Evolutionary conservation across 2,329 filamentous ascomycete species (phyloP).

Genomic region (Lecanoromycetidae sp.): DNA sequence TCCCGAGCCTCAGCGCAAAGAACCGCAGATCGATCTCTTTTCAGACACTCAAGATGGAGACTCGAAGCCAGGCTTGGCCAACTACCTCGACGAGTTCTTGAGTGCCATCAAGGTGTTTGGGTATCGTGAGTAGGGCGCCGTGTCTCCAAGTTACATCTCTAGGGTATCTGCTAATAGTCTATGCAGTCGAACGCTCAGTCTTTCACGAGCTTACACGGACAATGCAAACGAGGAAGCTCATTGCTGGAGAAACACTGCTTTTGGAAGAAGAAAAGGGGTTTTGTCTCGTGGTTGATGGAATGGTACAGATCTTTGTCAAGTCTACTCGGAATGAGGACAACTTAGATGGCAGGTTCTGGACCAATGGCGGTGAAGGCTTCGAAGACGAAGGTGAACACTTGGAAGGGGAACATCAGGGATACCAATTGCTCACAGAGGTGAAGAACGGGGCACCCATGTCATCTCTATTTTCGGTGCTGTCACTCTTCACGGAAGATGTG

Average conservation of each 20-base stretch:
- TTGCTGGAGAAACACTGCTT: conserved; percentile 88
- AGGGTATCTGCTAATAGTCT: conserved; percentile 1
- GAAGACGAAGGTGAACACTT: conserved; percentile 56
- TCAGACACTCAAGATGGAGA: conserved; percentile 85
- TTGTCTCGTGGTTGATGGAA: conserved; percentile 88
- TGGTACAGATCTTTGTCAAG: conserved; percentile 97
- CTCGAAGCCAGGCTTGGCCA: conserved; percentile 81
- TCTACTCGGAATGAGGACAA: conserved; percentile 50
- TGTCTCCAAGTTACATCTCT: too few relatives aligned
- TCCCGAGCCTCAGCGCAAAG: conserved; percentile 88
- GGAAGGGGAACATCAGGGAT: conserved; percentile 61
- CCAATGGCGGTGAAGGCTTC: conserved; percentile 38
- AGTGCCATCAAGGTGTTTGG: conserved; percentile 99
- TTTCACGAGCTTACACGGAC: conserved; percentile 95
- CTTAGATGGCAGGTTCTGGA: conserved; percentile 31
- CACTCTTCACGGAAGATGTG: conserved; percentile 90
- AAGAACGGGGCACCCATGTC: conserved; percentile 98
- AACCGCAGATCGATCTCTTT: conserved; percentile 89
- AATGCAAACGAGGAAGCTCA: conserved; percentile 95
- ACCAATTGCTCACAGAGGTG: conserved; percentile 91
- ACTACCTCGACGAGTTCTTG: conserved; percentile 93
- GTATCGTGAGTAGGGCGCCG: conserved; percentile 42
- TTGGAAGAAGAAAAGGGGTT: conserved; percentile 97
- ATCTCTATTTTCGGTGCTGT: conserved; percentile 92
- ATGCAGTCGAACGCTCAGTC: conserved; percentile 66